Base-by-base conservation (phyloP, 768 basidiomycete species). In the Dictyophora rubrovolvata region DNA sequence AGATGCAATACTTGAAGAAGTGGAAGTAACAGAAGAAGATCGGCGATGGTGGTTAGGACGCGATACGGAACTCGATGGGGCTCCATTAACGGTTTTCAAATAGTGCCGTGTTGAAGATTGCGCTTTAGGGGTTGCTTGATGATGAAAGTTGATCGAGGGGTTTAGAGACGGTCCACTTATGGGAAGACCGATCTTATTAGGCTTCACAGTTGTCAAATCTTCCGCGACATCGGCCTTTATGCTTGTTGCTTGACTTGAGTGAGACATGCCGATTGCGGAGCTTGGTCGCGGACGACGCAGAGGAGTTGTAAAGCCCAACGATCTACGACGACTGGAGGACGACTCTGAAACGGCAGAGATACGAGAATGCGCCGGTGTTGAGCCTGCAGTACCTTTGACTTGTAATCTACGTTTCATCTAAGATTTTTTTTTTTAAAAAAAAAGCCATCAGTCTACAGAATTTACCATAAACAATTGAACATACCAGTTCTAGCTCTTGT, bases 401-500 rank as follows among this genome's bases (percentile, higher is more conserved):
- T 79, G 80, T 18, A 80, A 68, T 51, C 78, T 79, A 49, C 87
- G 77, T 69, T 90, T 90, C 37, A 86, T 71, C 85, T 86, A 64
- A 35, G 54, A 47, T n/a, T n/a, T n/a, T n/a, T n/a, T n/a, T n/a
- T n/a, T n/a, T n/a, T n/a, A 10, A 22, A 42, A 21, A 21, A 14
- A 59, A 51, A 59, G 21, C 2, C 7, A 23, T 52, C 20, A 59
- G 36, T 0, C 1, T 17, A 22, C 50, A 48, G n/a, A n/a, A 8
- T 9, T 10, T 17, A 36, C 34, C 12, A 35, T 18, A 59, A 53
- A 37, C 21, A 59, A 20, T 17, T 17, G 11, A 50, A 77, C 82
- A 55, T 60, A 96, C 93, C 70, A 94, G 68, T 68, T 95, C 92
- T 42, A 96, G 73, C 69, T 95, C 93, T 69, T 94, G 92, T 66